Evolutionary conservation across 345 rosid genomes (phyloP).

Genomic region (Eutrema heterophyllum): DNA sequence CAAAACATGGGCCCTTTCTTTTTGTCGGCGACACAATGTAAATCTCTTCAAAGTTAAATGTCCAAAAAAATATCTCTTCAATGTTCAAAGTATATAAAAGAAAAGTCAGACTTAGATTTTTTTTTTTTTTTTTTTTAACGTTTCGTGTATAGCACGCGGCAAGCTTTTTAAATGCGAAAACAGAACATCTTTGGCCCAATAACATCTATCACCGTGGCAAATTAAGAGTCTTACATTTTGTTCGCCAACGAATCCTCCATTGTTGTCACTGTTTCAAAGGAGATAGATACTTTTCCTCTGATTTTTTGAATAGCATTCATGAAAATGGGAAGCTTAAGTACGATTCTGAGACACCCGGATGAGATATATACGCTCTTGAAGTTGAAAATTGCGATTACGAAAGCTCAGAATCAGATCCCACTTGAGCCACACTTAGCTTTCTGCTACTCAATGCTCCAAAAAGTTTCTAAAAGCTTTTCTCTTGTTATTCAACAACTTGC

Average conservation of each 20-base stretch:
- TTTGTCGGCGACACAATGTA: background rate
- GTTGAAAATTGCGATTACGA: constrained; percentile 53
- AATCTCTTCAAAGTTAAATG: background rate
- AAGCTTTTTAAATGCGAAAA: background rate
- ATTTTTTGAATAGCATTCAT: background rate
- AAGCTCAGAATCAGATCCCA: constrained; percentile 84
- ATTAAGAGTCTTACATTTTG: background rate
- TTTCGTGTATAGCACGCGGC: background rate
- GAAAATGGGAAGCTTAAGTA: constrained; percentile 56
- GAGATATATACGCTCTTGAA: constrained; percentile 74
- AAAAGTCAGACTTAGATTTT: background rate
- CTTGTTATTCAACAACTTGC: constrained; percentile 85
- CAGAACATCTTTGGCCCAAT: background rate
- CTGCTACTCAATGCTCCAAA: constrained; percentile 74
- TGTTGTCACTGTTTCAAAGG: background rate
- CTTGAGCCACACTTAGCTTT: constrained; percentile 68
- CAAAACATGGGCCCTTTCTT: background rate
- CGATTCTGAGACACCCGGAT: constrained; percentile 63
- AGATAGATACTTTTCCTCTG: background rate
- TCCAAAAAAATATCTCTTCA: background rate
- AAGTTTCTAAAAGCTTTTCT: constrained; percentile 77
- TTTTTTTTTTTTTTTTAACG: background rate
- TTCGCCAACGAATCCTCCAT: background rate
- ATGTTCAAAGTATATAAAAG: background rate
- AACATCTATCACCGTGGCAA: background rate